Percentiles rank a stretch among this genome's conserved stretches.
Evolutionary conservation across 129 eudicot species (phyloP).

Genomic region (Deinandra increscens): DNA sequence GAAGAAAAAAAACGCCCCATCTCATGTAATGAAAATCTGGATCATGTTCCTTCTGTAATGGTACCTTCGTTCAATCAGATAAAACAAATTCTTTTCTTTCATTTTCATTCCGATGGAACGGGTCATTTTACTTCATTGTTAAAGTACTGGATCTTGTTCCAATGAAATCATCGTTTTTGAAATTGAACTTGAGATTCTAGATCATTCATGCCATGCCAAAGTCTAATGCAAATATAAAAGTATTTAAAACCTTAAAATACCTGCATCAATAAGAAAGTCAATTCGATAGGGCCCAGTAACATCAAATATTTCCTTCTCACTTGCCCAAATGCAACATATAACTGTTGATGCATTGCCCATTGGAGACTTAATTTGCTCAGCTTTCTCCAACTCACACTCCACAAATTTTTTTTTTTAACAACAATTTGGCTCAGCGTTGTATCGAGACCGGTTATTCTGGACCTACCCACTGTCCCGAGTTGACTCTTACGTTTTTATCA

Average conservation of each 20-base stretch:
- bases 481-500: too few species aligned
- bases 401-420: too few species aligned
- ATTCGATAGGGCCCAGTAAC: constrained; percentile 91
- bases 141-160: too few species aligned
- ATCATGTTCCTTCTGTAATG: too few species aligned
- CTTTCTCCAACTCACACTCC: constrained; percentile 89
- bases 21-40: neutral
- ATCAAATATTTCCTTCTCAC: constrained; percentile 92
- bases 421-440: too few species aligned
- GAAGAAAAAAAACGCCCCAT: neutral
- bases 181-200: constrained; percentile 8
- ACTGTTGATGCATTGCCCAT: constrained; percentile 72
- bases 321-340: constrained; percentile 95
- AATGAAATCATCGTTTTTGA: neutral
- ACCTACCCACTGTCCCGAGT: too few species aligned
- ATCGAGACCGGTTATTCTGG: too few species aligned
- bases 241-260: constrained; percentile 38
- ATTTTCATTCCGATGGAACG: neutral
- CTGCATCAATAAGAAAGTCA: constrained; percentile 92
- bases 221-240: neutral
- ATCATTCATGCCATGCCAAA: constrained; percentile 9
- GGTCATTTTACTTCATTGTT: neutral
- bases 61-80: too few species aligned
- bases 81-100: too few species aligned
- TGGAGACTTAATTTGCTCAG: constrained; percentile 59